phyloP scores from a whole-genome alignment of 139 green algal genomes.

The Chlorella sorokiniana region DNA sequence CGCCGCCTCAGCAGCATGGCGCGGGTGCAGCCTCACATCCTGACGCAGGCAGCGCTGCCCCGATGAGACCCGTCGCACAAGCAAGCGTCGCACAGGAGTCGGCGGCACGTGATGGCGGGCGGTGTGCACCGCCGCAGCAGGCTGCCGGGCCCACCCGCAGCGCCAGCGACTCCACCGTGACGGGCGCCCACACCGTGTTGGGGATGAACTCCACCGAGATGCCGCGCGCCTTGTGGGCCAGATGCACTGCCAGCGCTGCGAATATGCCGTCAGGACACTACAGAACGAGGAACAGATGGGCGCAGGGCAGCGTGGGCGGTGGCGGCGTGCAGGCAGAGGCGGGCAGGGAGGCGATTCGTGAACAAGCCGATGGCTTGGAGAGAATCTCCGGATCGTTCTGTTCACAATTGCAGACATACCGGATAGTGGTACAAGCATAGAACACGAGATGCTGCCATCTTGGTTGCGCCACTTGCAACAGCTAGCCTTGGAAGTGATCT shows the following conservation, averaged over 20 bases:
- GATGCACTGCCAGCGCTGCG: slow-evolving; percentile 32
- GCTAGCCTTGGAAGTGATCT: too few relatives aligned
- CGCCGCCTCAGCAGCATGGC: background rate
- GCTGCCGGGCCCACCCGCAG: slow-evolving; percentile 7
- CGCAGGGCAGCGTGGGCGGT: background rate
- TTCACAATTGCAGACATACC: background rate
- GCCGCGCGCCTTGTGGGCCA: slow-evolving; percentile 16
- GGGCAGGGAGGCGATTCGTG: too few relatives aligned
- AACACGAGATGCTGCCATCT: background rate
- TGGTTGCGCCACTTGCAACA: background rate
- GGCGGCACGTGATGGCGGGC: too few relatives aligned
- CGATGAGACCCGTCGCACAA: too few relatives aligned
- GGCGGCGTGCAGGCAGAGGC: background rate
- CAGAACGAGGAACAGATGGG: background rate
- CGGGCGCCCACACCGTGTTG: slow-evolving; percentile 16
- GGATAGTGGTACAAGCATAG: slow-evolving; percentile 43
- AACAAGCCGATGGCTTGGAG: too few relatives aligned
- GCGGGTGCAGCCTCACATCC: background rate
- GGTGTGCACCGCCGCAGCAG: background rate
- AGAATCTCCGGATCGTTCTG: background rate
- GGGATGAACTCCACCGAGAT: slow-evolving; percentile 10
- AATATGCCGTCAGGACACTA: slow-evolving; percentile 38
- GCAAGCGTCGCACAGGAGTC: too few relatives aligned
- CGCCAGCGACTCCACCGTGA: background rate
- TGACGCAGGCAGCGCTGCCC: too few relatives aligned